Evolutionary conservation across 2,329 filamentous ascomycete genomes (phyloP).

Genomic region (Cladobotryum mycophilum): DNA sequence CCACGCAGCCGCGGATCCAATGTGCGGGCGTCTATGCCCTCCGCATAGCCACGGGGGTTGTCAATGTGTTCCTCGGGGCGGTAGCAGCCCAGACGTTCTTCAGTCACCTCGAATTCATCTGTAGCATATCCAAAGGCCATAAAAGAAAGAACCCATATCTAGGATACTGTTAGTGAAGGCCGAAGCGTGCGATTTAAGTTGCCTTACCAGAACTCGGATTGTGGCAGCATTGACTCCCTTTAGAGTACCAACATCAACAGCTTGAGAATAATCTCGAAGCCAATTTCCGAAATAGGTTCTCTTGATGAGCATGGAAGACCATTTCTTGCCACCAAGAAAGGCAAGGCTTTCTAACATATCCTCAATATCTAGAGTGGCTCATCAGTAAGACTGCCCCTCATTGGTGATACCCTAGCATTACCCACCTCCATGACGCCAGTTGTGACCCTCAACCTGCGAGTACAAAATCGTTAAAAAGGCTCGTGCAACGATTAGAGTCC

Average conservation of each 20-base stretch:
- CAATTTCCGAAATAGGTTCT: constrained; percentile 82
- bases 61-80: constrained; percentile 69
- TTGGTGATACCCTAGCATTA: background rate
- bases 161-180: constrained; percentile 10
- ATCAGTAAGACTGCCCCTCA: background rate
- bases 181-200: background rate
- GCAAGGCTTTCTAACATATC: constrained; percentile 73
- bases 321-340: constrained; percentile 76
- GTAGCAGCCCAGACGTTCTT: constrained; percentile 73
- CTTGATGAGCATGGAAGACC: constrained; percentile 72
- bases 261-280: constrained; percentile 80
- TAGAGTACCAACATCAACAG: constrained; percentile 71
- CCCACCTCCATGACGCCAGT: constrained; percentile 62
- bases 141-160: constrained; percentile 75
- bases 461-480: constrained; percentile 9
- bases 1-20: constrained; percentile 76
- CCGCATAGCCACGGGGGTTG: constrained; percentile 80
- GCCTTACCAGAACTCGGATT: constrained; percentile 61
- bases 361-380: constrained; percentile 56
- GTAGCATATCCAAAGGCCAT: constrained; percentile 81
- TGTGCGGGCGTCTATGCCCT: constrained; percentile 76
- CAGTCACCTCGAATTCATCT: constrained; percentile 76
- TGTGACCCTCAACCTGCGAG: constrained; percentile 57
- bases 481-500: background rate
- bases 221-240: constrained; percentile 74